A percentile compares a stretch with the other conserved stretches of the same genome.
phyloP scores from a whole-genome alignment of 202 grass and related monocot species.

The Bolboschoenoplectus hybrid region DNA sequence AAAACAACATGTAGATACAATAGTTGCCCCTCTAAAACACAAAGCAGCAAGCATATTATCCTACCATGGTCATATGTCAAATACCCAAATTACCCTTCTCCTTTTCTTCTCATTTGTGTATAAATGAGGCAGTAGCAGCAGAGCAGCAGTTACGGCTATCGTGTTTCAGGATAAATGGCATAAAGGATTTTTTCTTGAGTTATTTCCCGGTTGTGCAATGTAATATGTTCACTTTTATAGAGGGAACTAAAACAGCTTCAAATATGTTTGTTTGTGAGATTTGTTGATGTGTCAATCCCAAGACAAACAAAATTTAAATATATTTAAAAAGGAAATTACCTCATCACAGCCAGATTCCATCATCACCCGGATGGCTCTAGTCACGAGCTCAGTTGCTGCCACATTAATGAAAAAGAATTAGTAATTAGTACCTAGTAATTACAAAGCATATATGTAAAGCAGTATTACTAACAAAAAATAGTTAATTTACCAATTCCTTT shows the following conservation, averaged over 20 bases:
- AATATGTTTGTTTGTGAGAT: neutral
- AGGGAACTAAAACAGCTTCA: neutral
- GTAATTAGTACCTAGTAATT: neutral
- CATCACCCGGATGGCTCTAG: constrained; percentile 81
- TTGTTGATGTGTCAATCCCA: neutral
- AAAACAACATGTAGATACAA: neutral
- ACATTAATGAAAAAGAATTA: constrained; percentile 38
- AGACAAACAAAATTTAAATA: neutral
- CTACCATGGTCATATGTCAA: neutral
- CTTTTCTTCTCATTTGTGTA: neutral
- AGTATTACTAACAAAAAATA: neutral
- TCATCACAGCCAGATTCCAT: constrained; percentile 97
- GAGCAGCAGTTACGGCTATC: neutral
- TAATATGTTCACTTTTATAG: neutral
- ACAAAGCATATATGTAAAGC: neutral
- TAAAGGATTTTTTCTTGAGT: neutral
- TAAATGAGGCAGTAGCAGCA: neutral
- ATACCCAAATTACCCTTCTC: neutral
- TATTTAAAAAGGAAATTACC: constrained; percentile 44
- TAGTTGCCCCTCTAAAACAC: neutral
- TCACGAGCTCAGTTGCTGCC: constrained; percentile 90
- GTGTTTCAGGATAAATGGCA: neutral
- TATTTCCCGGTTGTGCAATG: neutral
- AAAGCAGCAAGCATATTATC: neutral
- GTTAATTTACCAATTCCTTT: constrained; percentile 70